Evolutionary conservation across 805 yeast genomes (phyloP).

Genomic region (Suhomyces prunicola): DNA sequence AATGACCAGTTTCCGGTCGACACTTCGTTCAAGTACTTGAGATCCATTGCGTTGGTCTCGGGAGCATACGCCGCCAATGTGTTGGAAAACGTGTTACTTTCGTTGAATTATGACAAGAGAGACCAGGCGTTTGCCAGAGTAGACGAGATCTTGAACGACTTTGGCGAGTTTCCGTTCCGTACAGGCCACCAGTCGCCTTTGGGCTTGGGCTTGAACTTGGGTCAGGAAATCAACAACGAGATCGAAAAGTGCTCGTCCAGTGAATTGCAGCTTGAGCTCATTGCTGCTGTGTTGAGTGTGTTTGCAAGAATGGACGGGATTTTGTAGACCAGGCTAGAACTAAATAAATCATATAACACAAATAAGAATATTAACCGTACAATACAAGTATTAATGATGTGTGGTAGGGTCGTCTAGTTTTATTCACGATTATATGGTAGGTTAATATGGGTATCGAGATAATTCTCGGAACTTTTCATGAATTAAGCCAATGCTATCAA

Average conservation of each 20-base stretch:
- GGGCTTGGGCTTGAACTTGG: slow-evolving; percentile 71
- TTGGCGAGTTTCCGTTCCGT: slow-evolving; percentile 79
- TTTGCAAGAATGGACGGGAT: slow-evolving; percentile 91
- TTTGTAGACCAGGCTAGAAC: slow-evolving; percentile 44
- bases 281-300: slow-evolving; percentile 89
- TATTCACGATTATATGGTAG: too few species aligned
- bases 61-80: slow-evolving; percentile 96
- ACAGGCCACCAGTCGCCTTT: slow-evolving; percentile 53
- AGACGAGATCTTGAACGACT: slow-evolving; percentile 84
- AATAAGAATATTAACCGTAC: too few species aligned
- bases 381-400: too few species aligned
- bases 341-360: too few species aligned
- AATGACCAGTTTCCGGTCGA: slow-evolving; percentile 65
- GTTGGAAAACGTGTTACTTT: slow-evolving; percentile 78
- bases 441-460: too few species aligned
- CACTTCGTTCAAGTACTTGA: slow-evolving; percentile 64
- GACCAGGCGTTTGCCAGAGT: slow-evolving; percentile 92
- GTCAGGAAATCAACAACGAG: slow-evolving; percentile 52
- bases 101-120: slow-evolving; percentile 79
- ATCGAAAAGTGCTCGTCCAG: slow-evolving; percentile 45
- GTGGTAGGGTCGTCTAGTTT: too few species aligned
- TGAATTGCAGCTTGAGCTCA: slow-evolving; percentile 77
- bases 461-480: too few species aligned
- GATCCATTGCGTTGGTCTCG: slow-evolving; percentile 79
- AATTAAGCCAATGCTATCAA: too few species aligned